Evolutionary conservation across 2,329 filamentous ascomycete species (phyloP).

Genomic region (Pyrenophora teres): DNA sequence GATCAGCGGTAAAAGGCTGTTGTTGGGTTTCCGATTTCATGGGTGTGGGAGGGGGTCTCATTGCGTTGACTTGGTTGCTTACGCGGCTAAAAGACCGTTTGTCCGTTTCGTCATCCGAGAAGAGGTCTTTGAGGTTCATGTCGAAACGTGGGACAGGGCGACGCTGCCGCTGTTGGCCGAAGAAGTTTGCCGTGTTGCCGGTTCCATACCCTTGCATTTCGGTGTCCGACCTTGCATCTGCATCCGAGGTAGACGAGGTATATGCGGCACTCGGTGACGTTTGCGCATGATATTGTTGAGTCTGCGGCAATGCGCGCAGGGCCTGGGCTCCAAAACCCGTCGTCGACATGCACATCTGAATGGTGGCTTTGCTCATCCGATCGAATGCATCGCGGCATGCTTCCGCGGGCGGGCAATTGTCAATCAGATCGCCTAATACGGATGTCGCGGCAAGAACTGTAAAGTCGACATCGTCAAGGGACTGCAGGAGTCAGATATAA

Average conservation of each 20-base stretch:
- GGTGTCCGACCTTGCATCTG: conserved; percentile 43
- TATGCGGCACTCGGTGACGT: conserved; percentile 33
- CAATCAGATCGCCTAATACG: conserved; percentile 86
- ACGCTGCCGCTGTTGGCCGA: conserved; percentile 22
- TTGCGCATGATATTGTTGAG: conserved; percentile 23
- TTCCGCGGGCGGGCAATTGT: conserved; percentile 93
- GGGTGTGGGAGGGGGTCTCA: conserved; percentile 38
- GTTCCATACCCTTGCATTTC: conserved; percentile 36
- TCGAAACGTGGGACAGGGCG: conserved; percentile 62
- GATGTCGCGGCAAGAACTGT: conserved; percentile 92
- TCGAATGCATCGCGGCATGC: conserved; percentile 94
- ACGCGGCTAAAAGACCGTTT: conserved; percentile 46
- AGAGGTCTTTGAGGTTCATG: conserved; percentile 49
- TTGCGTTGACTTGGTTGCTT: conserved; percentile 43
- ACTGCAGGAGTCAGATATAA: conserved; percentile 49
- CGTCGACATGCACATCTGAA: conserved; percentile 90
- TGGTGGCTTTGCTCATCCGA: conserved; percentile 90
- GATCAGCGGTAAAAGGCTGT: conserved; percentile 30
- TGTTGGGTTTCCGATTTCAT: conserved; percentile 28
- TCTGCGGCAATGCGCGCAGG: conserved; percentile 29
- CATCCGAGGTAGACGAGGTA: conserved; percentile 25
- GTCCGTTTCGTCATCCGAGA: conserved; percentile 48
- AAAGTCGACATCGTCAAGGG: conserved; percentile 96
- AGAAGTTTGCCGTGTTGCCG: conserved; percentile 23
- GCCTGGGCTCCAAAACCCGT: conserved; percentile 71